Conservation (phyloP, 306 rosid species). For the Ammopiptanthus mongolicus region DNA sequence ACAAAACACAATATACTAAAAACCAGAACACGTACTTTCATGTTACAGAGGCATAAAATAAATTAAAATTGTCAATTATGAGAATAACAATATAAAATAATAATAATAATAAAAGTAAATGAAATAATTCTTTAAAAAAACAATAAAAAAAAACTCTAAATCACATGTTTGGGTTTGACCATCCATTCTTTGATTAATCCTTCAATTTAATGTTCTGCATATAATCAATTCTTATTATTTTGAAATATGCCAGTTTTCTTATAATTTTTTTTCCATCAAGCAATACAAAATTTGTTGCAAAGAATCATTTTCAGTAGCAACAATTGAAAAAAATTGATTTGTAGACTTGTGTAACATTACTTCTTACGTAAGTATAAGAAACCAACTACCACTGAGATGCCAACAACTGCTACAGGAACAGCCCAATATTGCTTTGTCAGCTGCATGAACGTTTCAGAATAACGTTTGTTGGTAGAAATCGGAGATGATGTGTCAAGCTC, state of each 20-base stretch:
- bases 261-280: constrained; percentile 5
- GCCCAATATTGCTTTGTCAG: constrained; percentile 61
- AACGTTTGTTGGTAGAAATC: constrained; percentile 27
- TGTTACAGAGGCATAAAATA: not conserved
- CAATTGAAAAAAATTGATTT: not conserved
- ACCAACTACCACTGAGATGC: constrained; percentile 56
- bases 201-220: not conserved
- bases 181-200: constrained; percentile 21
- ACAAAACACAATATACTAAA: not conserved
- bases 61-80: not conserved
- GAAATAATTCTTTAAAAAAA: not conserved
- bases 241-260: constrained; percentile 6
- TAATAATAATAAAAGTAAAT: not conserved
- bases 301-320: constrained; percentile 5
- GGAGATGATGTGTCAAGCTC: constrained; percentile 51
- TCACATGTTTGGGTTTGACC: not conserved
- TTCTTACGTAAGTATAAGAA: constrained; percentile 57
- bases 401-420: constrained; percentile 44
- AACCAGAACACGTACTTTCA: not conserved
- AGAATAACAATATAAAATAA: not conserved
- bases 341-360: constrained; percentile 17
- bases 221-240: not conserved
- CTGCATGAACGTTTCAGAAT: constrained; percentile 31
- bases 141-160: not conserved
- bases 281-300: constrained; percentile 37